Evolutionary conservation across 176 grass and related monocot genomes (phyloP), one percentile per base, ranked within the genome.

Genomic region (Puya raimondii): DNA sequence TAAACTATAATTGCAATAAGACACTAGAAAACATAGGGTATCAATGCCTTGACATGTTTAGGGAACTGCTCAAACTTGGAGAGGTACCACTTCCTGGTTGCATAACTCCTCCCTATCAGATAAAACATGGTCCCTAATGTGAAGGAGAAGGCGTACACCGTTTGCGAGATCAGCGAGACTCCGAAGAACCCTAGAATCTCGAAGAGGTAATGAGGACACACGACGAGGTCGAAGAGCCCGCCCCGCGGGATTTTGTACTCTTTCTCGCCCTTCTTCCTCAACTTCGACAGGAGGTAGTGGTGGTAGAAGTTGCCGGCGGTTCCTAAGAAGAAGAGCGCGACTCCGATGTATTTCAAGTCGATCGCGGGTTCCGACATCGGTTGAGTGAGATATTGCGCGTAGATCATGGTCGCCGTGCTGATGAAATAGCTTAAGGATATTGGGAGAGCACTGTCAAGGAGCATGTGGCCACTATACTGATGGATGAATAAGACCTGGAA

Each of bases 201-300:
- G 63, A 96, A 96, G 33, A 96, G 83, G 72, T 96, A 96, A 51
- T 92, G 81, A 2, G 88, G 88, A 68, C 88, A 92, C 9, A 79
- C 42, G 22, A 89, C 79, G 23, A 89, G 70, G 13, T 69, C 58
- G 11, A 92, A 96, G 23, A 96, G 76, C 1, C 88, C 88, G 0
- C 88, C 88, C 2, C 12, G 53, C 2, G 92, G 86, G 53, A 96
- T 92, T 78, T 79, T 91, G 81, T 96, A 92, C 10, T 42, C 50
- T 47, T 79, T 80, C 2, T 81, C 79, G 0, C 61, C 71, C 11
- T 64, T 58, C 50, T 71, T 53, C 70, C 93, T 76, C 2, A 96
- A 83, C 29, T 16, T 67, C 0, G 86, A 74, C 12, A 96, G 81
- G 66, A 96, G 79, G 76, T 10, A 66, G 76, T 92, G 88, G 70